A percentile compares a stretch with the other conserved stretches of the same genome.
These are phyloP conservation scores for Bacidia rubella DNA, from an alignment of 495 filamentous ascomycete genomes.

Conservation along the genomic window DNA sequence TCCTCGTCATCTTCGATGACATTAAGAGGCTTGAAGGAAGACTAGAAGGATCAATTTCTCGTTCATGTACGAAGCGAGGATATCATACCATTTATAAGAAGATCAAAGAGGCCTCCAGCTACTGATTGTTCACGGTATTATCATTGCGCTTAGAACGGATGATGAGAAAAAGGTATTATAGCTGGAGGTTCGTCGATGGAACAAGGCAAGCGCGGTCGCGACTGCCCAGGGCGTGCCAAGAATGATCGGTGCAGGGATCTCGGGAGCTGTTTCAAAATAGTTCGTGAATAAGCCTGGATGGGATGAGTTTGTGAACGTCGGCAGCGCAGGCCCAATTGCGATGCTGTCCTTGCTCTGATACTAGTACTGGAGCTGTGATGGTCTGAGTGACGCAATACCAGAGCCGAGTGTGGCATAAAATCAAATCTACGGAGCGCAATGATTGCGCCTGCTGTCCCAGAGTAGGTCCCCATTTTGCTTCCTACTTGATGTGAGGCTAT, in stretches of 20 bases:
- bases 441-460: slow-evolving; percentile 80
- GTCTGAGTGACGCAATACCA: neutral
- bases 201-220: too few relatives aligned
- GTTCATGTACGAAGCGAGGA: neutral
- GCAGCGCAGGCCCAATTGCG: too few relatives aligned
- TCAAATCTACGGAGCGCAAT: slow-evolving; percentile 35
- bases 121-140: too few relatives aligned
- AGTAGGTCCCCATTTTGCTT: slow-evolving; percentile 43
- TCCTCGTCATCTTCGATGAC: slow-evolving; percentile 58
- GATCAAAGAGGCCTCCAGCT: too few relatives aligned
- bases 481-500: neutral
- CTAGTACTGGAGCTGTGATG: neutral
- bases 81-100: neutral
- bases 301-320: too few relatives aligned
- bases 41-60: neutral
- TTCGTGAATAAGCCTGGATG: too few relatives aligned
- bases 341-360: too few relatives aligned
- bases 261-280: too few relatives aligned
- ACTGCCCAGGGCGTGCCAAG: neutral
- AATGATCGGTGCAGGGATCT: slow-evolving; percentile 6
- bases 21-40: slow-evolving; percentile 3
- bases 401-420: neutral
- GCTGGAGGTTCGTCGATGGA: too few relatives aligned
- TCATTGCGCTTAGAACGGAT: too few relatives aligned
- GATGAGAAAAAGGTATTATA: too few relatives aligned